Evolutionary conservation across 1,139 yeast species (phyloP).

Genomic region (Diutina rugosa): DNA sequence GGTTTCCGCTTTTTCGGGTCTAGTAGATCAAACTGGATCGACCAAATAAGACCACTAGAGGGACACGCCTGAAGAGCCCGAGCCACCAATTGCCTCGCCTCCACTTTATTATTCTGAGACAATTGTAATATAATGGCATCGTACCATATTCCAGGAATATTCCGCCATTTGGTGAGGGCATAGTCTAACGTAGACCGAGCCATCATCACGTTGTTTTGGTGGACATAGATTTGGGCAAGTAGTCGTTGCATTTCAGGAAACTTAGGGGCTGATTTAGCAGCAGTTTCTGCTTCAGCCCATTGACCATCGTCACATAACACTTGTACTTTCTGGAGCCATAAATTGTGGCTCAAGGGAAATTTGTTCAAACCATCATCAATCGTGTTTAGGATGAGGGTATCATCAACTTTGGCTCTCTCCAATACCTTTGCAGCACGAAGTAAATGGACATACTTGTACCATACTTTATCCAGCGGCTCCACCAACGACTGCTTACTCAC

Average conservation of each 20-base stretch:
- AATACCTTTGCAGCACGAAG: conserved; percentile 19
- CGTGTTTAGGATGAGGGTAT: conserved; percentile 20
- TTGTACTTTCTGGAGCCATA: conserved; percentile 32
- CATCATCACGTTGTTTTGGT: conserved; percentile 22
- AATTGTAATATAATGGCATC: conserved; percentile 50
- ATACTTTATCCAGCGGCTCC: conserved; percentile 15
- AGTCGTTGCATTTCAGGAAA: conserved; percentile 12
- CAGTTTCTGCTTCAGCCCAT: conserved; percentile 33
- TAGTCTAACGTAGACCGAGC: conserved; percentile 69
- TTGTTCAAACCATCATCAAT: conserved; percentile 30
- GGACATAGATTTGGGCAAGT: conserved; percentile 37
- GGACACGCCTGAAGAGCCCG: conserved; percentile 55
- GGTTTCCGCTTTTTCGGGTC: conserved; percentile 48
- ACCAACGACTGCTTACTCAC: conserved; percentile 26
- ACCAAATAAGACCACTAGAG: conserved; percentile 48
- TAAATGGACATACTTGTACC: conserved; percentile 53
- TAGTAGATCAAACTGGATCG: conserved; percentile 38
- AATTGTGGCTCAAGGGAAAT: conserved; percentile 34
- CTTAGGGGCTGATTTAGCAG: conserved; percentile 34
- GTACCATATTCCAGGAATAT: conserved; percentile 39
- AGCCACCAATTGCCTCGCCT: conserved; percentile 44
- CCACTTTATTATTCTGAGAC: conserved; percentile 30
- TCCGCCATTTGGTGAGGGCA: conserved; percentile 43
- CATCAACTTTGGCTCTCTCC: conserved; percentile 3
- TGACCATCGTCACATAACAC: not conserved